These are phyloP conservation scores for Penicillium cataractarum DNA, from an alignment of 495 filamentous ascomycete genomes.

Conservation along the genomic window DNA sequence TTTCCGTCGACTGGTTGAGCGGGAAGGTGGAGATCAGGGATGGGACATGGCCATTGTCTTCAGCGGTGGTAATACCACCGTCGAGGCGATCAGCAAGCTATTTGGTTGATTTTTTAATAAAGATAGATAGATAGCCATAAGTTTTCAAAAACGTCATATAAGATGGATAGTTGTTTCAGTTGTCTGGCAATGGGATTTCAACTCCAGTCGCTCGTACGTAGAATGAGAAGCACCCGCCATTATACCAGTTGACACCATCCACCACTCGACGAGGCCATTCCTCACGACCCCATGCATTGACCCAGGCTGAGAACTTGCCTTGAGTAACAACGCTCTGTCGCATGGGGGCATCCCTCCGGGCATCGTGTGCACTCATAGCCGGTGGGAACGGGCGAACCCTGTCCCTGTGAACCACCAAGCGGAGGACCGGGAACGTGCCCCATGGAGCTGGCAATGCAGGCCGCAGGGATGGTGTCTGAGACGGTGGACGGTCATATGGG, in stretches of 20 bases:
- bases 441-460: slow-evolving; percentile 52
- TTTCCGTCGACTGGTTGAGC: slow-evolving; percentile 71
- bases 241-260: slow-evolving; percentile 33
- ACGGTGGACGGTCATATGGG: slow-evolving; percentile 40
- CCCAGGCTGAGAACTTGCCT: slow-evolving; percentile 46
- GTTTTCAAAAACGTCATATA: not conserved
- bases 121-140: not conserved
- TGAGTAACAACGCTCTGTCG: slow-evolving; percentile 44
- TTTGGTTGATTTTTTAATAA: slow-evolving; percentile 29
- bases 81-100: slow-evolving; percentile 67
- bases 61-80: slow-evolving; percentile 86
- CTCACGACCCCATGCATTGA: slow-evolving; percentile 51
- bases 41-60: slow-evolving; percentile 90
- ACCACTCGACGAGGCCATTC: slow-evolving; percentile 46
- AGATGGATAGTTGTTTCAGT: not conserved
- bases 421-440: slow-evolving; percentile 48
- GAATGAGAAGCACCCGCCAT: slow-evolving; percentile 39
- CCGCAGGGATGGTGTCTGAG: slow-evolving; percentile 36
- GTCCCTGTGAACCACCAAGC: slow-evolving; percentile 51
- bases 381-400: slow-evolving; percentile 55
- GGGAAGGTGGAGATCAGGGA: slow-evolving; percentile 69
- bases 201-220: slow-evolving; percentile 27
- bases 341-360: slow-evolving; percentile 50
- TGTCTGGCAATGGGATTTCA: slow-evolving; percentile 19
- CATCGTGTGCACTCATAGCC: slow-evolving; percentile 59